phyloP scores from a whole-genome alignment of 2,329 filamentous ascomycete species.

The Cordyceps tenuipes region DNA sequence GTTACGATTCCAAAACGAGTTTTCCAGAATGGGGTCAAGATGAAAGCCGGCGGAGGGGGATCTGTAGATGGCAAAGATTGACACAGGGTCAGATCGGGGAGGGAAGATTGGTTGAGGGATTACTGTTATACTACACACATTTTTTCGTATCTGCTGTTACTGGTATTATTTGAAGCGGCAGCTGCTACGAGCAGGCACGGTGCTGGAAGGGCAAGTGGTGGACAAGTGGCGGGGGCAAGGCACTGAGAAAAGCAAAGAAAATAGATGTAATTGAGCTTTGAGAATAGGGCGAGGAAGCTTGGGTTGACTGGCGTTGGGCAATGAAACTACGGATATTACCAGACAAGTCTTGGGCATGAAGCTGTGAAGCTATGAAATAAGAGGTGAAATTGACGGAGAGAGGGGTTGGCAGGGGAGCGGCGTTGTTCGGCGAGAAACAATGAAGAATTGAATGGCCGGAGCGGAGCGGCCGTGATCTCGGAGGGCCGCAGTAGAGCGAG shows the following conservation, averaged over 20 bases:
- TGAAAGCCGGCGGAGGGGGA: constrained; percentile 14
- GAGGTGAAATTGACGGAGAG: neutral
- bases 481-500: neutral
- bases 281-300: neutral
- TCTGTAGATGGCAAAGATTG: neutral
- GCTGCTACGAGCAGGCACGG: neutral
- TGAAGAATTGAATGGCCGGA: neutral
- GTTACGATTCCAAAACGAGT: constrained; percentile 59
- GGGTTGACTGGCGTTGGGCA: neutral
- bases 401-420: neutral
- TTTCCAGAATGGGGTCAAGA: constrained; percentile 49
- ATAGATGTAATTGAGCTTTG: neutral
- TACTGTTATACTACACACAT: constrained; percentile 9
- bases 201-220: neutral
- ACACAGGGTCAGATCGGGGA: neutral
- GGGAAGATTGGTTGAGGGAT: neutral
- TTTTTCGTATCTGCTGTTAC: neutral
- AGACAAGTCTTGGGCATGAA: neutral
- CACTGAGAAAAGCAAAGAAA: constrained; percentile 7
- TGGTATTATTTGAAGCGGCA: neutral
- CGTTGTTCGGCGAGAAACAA: neutral
- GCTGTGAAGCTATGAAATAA: neutral
- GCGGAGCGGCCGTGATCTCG: neutral
- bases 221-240: neutral
- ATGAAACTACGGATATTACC: neutral